Evolutionary conservation across 768 basidiomycete species (phyloP).

Genomic region (Lactarius evosmus): DNA sequence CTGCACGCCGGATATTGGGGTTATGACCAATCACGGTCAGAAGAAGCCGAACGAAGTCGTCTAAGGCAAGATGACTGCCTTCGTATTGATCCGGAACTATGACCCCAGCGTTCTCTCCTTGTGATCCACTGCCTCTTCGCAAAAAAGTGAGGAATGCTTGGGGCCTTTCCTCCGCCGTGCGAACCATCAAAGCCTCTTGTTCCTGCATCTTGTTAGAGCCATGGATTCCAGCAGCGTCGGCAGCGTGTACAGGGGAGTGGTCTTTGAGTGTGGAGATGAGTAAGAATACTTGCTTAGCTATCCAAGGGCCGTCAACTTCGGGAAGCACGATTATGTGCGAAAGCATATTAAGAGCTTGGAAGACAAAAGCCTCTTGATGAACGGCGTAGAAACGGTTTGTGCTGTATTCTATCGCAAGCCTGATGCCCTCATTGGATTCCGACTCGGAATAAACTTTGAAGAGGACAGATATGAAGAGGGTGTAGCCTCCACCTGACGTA

Average conservation of each 20-base stretch:
- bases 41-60: conserved; percentile 67
- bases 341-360: conserved; percentile 65
- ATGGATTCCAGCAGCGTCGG: conserved; percentile 66
- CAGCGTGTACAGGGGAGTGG: conserved; percentile 38
- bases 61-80: conserved; percentile 51
- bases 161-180: conserved; percentile 68
- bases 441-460: conserved; percentile 68
- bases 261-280: conserved; percentile 57
- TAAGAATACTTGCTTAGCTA: conserved; percentile 53
- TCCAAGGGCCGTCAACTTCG: conserved; percentile 46
- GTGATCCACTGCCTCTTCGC: conserved; percentile 38
- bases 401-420: conserved; percentile 66
- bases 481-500: conserved; percentile 66
- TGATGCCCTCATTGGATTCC: conserved; percentile 54
- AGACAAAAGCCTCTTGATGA: conserved; percentile 70
- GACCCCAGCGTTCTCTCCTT: conserved; percentile 29
- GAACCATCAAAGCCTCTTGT: conserved; percentile 64
- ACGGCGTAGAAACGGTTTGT: conserved; percentile 69
- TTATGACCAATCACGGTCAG: conserved; percentile 80
- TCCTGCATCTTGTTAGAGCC: conserved; percentile 62
- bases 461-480: conserved; percentile 69
- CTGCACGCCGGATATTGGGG: conserved; percentile 59
- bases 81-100: conserved; percentile 61
- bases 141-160: conserved; percentile 63
- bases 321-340: conserved; percentile 53